Percentiles rank a stretch among this genome's conserved stretches.
phyloP scores from a whole-genome alignment of 2,329 filamentous ascomycete genomes.

The Aureobasidium musti region DNA sequence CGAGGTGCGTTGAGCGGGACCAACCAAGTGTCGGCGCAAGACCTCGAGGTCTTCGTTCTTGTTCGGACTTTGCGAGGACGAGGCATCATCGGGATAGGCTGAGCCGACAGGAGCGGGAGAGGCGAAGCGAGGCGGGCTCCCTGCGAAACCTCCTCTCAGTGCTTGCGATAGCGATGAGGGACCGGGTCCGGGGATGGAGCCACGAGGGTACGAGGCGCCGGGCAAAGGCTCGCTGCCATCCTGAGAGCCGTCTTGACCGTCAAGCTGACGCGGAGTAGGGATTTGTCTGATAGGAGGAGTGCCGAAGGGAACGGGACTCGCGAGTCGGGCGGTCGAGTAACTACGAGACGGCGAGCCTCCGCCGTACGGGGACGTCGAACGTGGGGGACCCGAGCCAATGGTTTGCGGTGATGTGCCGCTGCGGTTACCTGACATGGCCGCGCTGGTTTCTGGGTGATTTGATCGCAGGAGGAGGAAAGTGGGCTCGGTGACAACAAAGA shows the following conservation, averaged over 20 bases:
- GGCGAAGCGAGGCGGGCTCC: conserved; percentile 69
- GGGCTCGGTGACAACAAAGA: background rate
- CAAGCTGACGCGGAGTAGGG: conserved; percentile 53
- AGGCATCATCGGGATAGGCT: conserved; percentile 46
- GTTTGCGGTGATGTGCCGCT: conserved; percentile 20
- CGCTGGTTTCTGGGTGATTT: background rate
- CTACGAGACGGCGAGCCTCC: conserved; percentile 31
- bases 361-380: conserved; percentile 21
- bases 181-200: conserved; percentile 71
- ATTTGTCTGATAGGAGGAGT: conserved; percentile 55
- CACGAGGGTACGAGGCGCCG: conserved; percentile 51
- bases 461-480: background rate
- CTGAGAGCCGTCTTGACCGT: conserved; percentile 38
- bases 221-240: conserved; percentile 60
- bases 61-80: conserved; percentile 58
- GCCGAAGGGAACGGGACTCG: conserved; percentile 56
- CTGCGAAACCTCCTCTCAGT: conserved; percentile 72
- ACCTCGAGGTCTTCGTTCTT: conserved; percentile 89
- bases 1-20: conserved; percentile 56
- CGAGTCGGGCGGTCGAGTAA: conserved; percentile 55
- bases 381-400: conserved; percentile 20
- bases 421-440: conserved; percentile 6
- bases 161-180: conserved; percentile 86
- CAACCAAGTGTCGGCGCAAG: conserved; percentile 82
- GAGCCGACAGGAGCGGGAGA: conserved; percentile 56